Evolutionary conservation across 148 eudicot species (phyloP), one percentile per base, ranked within the genome.

Genomic region (Diospyros kaki): DNA sequence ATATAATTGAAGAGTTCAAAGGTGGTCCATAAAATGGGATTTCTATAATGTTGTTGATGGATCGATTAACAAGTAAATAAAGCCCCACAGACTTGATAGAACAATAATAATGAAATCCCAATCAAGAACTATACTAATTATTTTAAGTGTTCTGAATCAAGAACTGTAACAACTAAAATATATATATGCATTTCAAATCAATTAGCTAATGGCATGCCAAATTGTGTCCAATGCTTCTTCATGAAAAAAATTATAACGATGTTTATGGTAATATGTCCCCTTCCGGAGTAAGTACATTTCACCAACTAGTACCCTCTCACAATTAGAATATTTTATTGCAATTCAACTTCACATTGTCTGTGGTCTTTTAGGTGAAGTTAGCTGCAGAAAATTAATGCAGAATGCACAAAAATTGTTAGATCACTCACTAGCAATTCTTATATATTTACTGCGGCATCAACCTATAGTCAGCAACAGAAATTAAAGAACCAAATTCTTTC

Each of bases 341-440:
- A 39, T 55, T 70, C 39, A 70, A 41, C 51, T 69, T 42, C 51
- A 70, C 44, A 39, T 10, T 15, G 18, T 58, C 50, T 55, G 54
- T 70, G 14, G 41, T 42, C 38, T 41, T 52, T 10, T 70, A 55
- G 62, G 62, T 70, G 73, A 70, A 11, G 10, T 6, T 54, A 68
- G 17, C 40, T 11, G 42, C 4, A 52, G 38, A 28, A 10, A 50
- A 41, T 48, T 6, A 46, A 8, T 46, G 70, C 12, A 10, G 38
- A 18, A 9, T 55, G 59, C 59, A 6, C 28, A 68, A 68, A 50
- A 18, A 15, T 50, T 7, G 40, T 66, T 17, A 44, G 40, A 11
- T 51, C 6, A 69, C 5, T 55, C 42, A 15, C 11, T 41, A 9
- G 13, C 42, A 41, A 54, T 55, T 70, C 62, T 38, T 55, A 7